phyloP scores from a whole-genome alignment of 2,329 filamentous ascomycete species.

The Aspergillus floridensis region DNA sequence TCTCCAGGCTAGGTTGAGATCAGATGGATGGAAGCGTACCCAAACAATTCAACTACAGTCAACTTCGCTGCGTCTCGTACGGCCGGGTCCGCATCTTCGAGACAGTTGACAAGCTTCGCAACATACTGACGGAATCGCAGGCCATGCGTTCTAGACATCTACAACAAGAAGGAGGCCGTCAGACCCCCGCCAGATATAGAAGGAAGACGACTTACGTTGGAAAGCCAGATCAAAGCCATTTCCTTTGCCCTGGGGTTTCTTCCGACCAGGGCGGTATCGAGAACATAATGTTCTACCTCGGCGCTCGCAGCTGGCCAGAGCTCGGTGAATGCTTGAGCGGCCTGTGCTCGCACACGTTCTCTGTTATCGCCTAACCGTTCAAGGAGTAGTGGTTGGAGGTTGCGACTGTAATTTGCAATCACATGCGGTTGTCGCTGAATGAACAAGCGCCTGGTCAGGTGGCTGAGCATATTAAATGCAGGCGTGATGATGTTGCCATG shows the following conservation, averaged over 20 bases:
- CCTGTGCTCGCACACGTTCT: conserved; percentile 75
- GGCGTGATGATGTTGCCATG: conserved; percentile 76
- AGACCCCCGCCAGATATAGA: conserved; percentile 10
- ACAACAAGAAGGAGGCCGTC: conserved; percentile 3
- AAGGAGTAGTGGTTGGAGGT: conserved; percentile 70
- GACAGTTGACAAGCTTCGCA: conserved; percentile 74
- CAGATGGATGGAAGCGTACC: conserved; percentile 47
- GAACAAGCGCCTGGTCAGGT: conserved; percentile 79
- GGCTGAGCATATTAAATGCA: conserved; percentile 82
- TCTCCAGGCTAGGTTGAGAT: background rate
- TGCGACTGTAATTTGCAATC: conserved; percentile 64
- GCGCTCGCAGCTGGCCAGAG: conserved; percentile 66
- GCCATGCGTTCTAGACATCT: conserved; percentile 79
- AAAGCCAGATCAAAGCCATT: conserved; percentile 77
- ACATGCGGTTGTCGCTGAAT: conserved; percentile 78
- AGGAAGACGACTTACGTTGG: conserved; percentile 56
- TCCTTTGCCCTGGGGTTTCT: conserved; percentile 85
- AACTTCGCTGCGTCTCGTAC: conserved; percentile 82
- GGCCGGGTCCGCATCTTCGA: conserved; percentile 85
- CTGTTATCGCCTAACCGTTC: conserved; percentile 87
- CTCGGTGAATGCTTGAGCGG: conserved; percentile 72
- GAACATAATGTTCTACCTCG: conserved; percentile 77
- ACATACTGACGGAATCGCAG: conserved; percentile 83
- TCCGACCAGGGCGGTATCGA: conserved; percentile 72
- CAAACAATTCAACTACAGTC: conserved; percentile 83